Percentiles rank a stretch among this genome's conserved stretches.
phyloP scores from a whole-genome alignment of 2,329 filamentous ascomycete genomes.

The Phaeosphaeriaceae sp. region DNA sequence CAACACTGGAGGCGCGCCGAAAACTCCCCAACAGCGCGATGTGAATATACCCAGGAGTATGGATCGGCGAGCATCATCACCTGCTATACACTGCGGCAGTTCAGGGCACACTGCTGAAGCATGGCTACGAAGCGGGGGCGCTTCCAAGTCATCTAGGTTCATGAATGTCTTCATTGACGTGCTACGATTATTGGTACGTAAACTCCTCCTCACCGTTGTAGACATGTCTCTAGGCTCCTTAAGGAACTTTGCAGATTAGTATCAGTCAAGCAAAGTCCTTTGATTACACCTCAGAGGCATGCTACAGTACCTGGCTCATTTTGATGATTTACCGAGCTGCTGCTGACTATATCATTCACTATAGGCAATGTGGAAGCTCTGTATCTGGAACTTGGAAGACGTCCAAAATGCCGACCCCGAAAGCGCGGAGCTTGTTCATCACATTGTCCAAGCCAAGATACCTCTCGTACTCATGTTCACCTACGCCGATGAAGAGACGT shows the following conservation, averaged over 20 bases:
- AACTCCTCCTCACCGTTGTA: not conserved
- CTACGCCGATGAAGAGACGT: constrained; percentile 50
- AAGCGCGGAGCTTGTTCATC: constrained; percentile 80
- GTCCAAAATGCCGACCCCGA: constrained; percentile 90
- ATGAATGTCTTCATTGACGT: constrained; percentile 91
- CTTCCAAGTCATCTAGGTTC: constrained; percentile 68
- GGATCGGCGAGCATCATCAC: constrained; percentile 39
- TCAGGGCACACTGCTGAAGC: constrained; percentile 50
- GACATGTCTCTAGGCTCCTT: no score
- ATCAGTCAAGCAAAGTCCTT: no score
- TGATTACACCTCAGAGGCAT: no score
- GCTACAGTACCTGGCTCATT: no score
- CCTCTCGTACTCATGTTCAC: constrained; percentile 76
- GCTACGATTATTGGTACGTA: constrained; percentile 68
- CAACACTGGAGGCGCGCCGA: constrained; percentile 27
- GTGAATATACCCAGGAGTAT: constrained; percentile 18
- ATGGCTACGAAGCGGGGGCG: constrained; percentile 54
- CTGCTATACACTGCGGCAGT: constrained; percentile 45
- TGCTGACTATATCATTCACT: not conserved
- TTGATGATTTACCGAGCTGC: not conserved
- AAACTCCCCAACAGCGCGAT: constrained; percentile 35
- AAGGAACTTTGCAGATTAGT: no score
- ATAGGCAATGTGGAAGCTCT: constrained; percentile 76
- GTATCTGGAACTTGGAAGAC: constrained; percentile 88
- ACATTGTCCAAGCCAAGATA: constrained; percentile 78